phyloP scores from a whole-genome alignment of 257 asterid genomes.

The Petunia axillaris region DNA sequence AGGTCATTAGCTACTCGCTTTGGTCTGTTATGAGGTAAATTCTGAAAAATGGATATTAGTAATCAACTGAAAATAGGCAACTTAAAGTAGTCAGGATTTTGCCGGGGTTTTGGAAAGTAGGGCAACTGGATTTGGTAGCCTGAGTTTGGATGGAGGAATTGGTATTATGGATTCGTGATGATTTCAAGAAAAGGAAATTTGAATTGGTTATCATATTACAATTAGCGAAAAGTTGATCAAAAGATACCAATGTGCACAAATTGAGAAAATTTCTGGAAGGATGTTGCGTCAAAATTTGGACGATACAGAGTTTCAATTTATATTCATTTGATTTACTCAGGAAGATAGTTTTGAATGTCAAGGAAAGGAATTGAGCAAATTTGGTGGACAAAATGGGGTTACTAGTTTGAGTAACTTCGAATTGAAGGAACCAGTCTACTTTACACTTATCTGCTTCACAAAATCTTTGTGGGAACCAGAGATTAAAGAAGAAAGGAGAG shows the following conservation, averaged over 20 bases:
- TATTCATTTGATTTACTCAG: neutral
- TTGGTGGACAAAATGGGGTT: neutral
- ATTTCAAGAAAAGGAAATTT: slow-evolving; percentile 10
- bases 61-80: neutral
- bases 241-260: neutral
- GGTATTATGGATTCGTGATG: neutral
- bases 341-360: neutral
- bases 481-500: neutral
- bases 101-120: neutral
- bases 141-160: slow-evolving; percentile 5
- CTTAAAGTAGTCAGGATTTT: slow-evolving; percentile 2
- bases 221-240: neutral
- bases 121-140: neutral
- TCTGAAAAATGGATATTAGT: neutral
- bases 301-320: neutral
- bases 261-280: slow-evolving; percentile 6
- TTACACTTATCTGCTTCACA: too few species aligned
- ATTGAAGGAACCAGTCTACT: too few species aligned
- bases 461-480: too few species aligned
- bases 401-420: too few species aligned
- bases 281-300: slow-evolving; percentile 1
- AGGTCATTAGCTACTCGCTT: slow-evolving; percentile 12
- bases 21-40: neutral
- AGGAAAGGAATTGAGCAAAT: neutral
- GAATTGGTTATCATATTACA: slow-evolving; percentile 8